A percentile compares a stretch with the other conserved stretches of the same genome.
Conservation (phyloP, 78 protist species). For the Dictyostelium discoideum region DNA sequence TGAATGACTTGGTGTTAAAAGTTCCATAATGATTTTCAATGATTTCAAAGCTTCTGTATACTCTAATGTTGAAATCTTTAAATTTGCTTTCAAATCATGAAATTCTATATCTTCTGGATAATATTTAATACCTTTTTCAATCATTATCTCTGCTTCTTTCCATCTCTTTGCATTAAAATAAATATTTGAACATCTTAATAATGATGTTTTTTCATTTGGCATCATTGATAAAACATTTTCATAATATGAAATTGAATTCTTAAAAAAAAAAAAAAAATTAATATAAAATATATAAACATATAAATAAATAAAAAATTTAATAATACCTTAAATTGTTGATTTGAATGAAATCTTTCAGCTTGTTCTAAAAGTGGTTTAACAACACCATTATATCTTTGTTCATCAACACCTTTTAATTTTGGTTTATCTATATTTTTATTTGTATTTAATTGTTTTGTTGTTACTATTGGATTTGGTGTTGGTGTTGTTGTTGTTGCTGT, state of each 20-base stretch:
- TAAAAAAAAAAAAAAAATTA: not conserved
- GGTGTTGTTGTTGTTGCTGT: not conserved
- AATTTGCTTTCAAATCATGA: not conserved
- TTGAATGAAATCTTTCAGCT: slow-evolving; percentile 11
- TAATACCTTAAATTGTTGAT: slow-evolving; percentile 15
- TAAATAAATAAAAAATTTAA: not conserved
- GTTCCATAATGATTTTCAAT: slow-evolving; percentile 10
- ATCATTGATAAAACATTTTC: slow-evolving; percentile 18
- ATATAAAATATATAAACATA: not conserved
- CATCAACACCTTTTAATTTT: slow-evolving; percentile 24
- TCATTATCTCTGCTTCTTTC: not conserved
- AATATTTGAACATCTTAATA: slow-evolving; percentile 19
- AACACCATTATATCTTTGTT: slow-evolving; percentile 10
- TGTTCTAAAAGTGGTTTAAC: slow-evolving; percentile 19
- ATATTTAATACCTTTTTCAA: slow-evolving; percentile 20
- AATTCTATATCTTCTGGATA: slow-evolving; percentile 36
- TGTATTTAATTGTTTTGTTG: not conserved
- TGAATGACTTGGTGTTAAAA: not conserved
- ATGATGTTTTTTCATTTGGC: slow-evolving; percentile 34
- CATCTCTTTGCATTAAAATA: slow-evolving; percentile 51
- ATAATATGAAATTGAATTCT: not conserved
- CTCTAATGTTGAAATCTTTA: not conserved
- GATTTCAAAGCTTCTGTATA: slow-evolving; percentile 24
- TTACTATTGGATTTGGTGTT: not conserved
- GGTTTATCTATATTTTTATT: not conserved